These are phyloP conservation scores for Crepidotus variabilis DNA, from an alignment of 768 basidiomycete genomes.

Conservation along the genomic window DNA sequence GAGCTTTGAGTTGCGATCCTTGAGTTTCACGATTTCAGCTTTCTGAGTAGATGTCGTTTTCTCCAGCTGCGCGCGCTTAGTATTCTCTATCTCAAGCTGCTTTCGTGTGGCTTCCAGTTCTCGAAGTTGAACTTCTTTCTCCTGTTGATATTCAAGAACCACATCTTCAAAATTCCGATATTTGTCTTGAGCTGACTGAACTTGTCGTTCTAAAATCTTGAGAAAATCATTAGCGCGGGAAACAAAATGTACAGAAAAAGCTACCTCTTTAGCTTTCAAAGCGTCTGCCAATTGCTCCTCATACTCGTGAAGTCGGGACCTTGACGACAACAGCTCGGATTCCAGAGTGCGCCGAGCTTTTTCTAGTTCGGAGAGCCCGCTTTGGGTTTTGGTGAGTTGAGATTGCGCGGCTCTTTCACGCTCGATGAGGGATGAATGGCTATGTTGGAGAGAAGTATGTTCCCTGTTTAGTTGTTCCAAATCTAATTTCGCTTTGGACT, in stretches of 20 bases:
- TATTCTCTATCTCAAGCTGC: slow-evolving; percentile 70
- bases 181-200: slow-evolving; percentile 67
- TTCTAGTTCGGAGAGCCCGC: slow-evolving; percentile 53
- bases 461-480: slow-evolving; percentile 63
- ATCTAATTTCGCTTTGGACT: slow-evolving; percentile 75
- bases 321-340: slow-evolving; percentile 69
- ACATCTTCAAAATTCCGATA: slow-evolving; percentile 88
- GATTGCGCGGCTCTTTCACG: slow-evolving; percentile 51
- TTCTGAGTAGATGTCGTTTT: slow-evolving; percentile 58
- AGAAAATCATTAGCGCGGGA: slow-evolving; percentile 1
- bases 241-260: slow-evolving; percentile 10
- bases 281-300: slow-evolving; percentile 63
- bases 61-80: slow-evolving; percentile 75
- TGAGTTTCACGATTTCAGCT: slow-evolving; percentile 61
- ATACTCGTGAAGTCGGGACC: slow-evolving; percentile 62
- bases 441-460: slow-evolving; percentile 52
- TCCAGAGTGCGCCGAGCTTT: slow-evolving; percentile 65
- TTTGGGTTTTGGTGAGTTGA: slow-evolving; percentile 45
- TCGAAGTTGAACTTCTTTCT: slow-evolving; percentile 68
- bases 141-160: slow-evolving; percentile 78
- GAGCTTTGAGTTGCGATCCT: slow-evolving; percentile 66
- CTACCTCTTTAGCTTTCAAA: slow-evolving; percentile 70
- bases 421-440: slow-evolving; percentile 62
- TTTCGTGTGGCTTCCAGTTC: slow-evolving; percentile 69
- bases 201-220: slow-evolving; percentile 75